Base-by-base conservation (phyloP, 495 filamentous ascomycete genomes). In the Trichoderma parareesei region DNA sequence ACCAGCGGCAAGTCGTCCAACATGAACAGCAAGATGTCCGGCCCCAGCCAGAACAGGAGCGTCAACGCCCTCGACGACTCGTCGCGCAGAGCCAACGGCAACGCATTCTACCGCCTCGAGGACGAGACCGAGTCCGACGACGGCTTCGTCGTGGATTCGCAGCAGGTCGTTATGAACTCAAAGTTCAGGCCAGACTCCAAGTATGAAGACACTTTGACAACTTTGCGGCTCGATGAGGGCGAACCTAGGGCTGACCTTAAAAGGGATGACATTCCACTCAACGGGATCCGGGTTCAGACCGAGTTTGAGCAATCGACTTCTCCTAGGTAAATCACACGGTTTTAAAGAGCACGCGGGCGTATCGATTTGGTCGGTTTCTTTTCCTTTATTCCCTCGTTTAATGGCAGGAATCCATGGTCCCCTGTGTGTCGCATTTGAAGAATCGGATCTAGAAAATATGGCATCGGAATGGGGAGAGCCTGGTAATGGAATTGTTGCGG, bases 231-330 rank as follows among this genome's bases (percentile, higher is more conserved):
- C 9, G 27, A 27, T 27, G 27, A 27, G 27, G 1, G 33, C 11
- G 40, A 63, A 3, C 33, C 20, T 9, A 13, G 13, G 61, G 40
- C 40, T 44, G 43, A 48, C 40, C 16, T 33, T 0, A 63, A n/a
- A 37, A 46, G 42, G 42, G 61, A 63, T 14, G 61, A 63, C 13
- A 63, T 63, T 33, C 61, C 61, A 2, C 20, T 63, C 5, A 7
- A 48, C 40, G 43, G 61, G n/a, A 63, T 63, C n/a, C 61, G 61
- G 18, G 61, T 63, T 11, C 41, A 63, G 43, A 63, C 38, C 9
- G 40, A 42, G 43, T 63, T 63, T 48, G 14, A 63, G 42, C 61
- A 46, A 40, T 48, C 41, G 4, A 63, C 61, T 37, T 57, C 53
- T 10, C 53, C 53, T 13, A 57, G 53, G 53, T 57, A 27, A 57